Evolutionary conservation across 345 rosid genomes (phyloP), one percentile per base, ranked within the genome.

Genomic region (Salix viminalis): DNA sequence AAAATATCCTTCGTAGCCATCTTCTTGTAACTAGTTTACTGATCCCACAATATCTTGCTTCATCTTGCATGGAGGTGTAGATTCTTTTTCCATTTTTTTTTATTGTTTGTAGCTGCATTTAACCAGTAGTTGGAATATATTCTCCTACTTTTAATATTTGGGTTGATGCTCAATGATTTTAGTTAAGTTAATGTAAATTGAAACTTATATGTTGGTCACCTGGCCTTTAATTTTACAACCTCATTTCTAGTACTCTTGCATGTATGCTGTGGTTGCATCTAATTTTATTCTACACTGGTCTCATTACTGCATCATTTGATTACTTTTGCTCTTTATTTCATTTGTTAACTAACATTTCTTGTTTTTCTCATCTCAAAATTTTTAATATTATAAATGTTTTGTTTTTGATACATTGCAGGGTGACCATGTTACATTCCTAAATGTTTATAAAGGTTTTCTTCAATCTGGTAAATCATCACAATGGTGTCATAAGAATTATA

Each of bases 371-470:
- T 13, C 30, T 56, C 69, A 37, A 56, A 28, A 14, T 3, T 13
- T 46, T 46, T 46, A 4, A 46, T 46, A 15, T 46, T 4, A 44
- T 46, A 46, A 41, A 2, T 10, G 3, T 46, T 13, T 46, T 46
- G 66, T 52, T 77, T 12, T 76, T 39, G 58, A 67, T 71, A 16
- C 42, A 65, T 75, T 86, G 80, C 91, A 95, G 99, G 99, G 99
- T 28, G 99, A 95, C 80, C 93, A 91, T 84, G 91, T 95, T 65
- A 89, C 98, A 23, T 95, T 91, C 85, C 83, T 95, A 46, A 95
- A 95, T 82, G 86, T 95, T 74, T 93, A 90, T 89, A 88, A 89
- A 85, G 99, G 97, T 80, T 95, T 89, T 84, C 90, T 91, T n/a
- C 89, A 89, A 76, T 93, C 98, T 60, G 87, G 94, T 69, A 90